phyloP scores from a whole-genome alignment of 1,284 basidiomycete genomes.

The Heliocybe sulcata region DNA sequence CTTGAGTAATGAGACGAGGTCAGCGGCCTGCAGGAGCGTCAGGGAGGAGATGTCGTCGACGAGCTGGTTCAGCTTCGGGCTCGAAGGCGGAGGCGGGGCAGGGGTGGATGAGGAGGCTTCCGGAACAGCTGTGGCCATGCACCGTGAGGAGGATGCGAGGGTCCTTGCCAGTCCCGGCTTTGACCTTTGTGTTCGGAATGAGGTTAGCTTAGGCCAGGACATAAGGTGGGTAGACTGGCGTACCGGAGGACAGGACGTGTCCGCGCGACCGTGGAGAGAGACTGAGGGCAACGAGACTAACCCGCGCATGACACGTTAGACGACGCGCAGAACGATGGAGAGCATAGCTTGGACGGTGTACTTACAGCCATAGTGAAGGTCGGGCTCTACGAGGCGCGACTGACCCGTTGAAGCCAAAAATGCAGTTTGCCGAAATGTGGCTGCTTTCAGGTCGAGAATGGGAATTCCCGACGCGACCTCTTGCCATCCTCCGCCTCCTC shows the following conservation, averaged over 20 bases:
- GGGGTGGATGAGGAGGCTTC: conserved; percentile 35
- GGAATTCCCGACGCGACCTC: background rate
- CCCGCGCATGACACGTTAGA: background rate
- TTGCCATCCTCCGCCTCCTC: too few species aligned
- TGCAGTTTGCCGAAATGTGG: background rate
- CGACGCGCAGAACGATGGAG: background rate
- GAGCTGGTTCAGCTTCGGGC: conserved; percentile 75
- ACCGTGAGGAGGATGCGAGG: background rate
- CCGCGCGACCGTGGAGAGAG: background rate
- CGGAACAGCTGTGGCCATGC: conserved; percentile 30
- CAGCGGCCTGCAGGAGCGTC: conserved; percentile 94
- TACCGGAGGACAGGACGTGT: conserved; percentile 1
- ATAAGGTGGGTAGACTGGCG: background rate
- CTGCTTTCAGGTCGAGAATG: background rate
- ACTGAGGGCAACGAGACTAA: background rate
- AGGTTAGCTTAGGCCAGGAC: background rate
- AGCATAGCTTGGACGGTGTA: background rate
- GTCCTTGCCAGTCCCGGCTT: background rate
- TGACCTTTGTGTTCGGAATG: background rate
- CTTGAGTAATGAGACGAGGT: conserved; percentile 91
- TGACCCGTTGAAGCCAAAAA: background rate
- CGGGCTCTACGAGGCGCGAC: background rate
- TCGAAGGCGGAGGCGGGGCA: conserved; percentile 28
- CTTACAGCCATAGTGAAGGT: conserved; percentile 1
- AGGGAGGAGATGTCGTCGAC: conserved; percentile 92